Evolutionary conservation across 345 rosid species (phyloP).

Genomic region (Citrus inodora): DNA sequence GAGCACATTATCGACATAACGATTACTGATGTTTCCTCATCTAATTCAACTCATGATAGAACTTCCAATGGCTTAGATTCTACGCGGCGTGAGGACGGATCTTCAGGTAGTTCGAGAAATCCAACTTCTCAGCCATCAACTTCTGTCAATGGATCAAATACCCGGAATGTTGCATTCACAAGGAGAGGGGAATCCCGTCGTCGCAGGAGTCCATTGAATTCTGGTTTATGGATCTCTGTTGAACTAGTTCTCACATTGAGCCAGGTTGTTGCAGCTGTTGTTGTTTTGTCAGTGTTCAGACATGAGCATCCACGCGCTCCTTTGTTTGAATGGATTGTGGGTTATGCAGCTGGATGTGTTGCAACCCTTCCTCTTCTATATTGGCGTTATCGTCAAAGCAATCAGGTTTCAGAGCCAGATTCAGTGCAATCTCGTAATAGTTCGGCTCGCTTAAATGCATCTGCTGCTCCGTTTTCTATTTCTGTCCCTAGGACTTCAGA

Average conservation of each 20-base stretch:
- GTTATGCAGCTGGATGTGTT: constrained; percentile 86
- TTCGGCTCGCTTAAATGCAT: constrained; percentile 58
- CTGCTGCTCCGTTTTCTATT: constrained; percentile 74
- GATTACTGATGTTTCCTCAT: constrained; percentile 39
- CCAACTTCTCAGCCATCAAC: constrained; percentile 44
- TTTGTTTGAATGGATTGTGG: constrained; percentile 79
- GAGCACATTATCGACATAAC: constrained; percentile 72
- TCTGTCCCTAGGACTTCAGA: constrained; percentile 67
- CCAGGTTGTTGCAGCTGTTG: constrained; percentile 80
- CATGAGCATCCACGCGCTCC: constrained; percentile 81
- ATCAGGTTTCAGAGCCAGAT: constrained; percentile 64
- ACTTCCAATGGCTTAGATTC: constrained; percentile 50
- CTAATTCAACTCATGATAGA: constrained; percentile 49
- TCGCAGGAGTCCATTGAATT: constrained; percentile 86
- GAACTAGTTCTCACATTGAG: constrained; percentile 78
- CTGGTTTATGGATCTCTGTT: constrained; percentile 90
- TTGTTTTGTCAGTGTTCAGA: constrained; percentile 74
- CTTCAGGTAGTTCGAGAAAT: constrained; percentile 33
- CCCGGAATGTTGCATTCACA: constrained; percentile 37
- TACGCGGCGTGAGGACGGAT: constrained; percentile 46
- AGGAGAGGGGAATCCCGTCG: constrained; percentile 71
- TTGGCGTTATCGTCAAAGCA: constrained; percentile 82
- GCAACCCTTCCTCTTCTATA: constrained; percentile 85
- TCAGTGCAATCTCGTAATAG: constrained; percentile 58
- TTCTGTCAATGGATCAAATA: constrained; percentile 45